Conservation (phyloP, 2,329 filamentous ascomycete genomes). For the Penicillium expansum region DNA sequence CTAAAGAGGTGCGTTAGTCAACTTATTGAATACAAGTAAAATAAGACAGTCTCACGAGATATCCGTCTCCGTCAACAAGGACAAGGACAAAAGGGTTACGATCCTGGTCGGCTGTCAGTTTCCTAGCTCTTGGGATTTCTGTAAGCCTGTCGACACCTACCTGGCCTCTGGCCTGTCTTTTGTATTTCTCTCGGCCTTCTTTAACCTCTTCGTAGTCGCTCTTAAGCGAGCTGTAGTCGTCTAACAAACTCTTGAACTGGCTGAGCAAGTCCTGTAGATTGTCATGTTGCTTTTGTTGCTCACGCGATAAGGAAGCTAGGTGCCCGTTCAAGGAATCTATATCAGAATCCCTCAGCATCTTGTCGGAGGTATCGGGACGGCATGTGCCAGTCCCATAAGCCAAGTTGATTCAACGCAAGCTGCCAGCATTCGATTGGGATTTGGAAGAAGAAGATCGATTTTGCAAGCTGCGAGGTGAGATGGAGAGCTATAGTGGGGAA, state of each 20-base stretch:
- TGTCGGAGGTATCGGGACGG: conserved; percentile 15
- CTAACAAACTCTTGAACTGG: conserved; percentile 48
- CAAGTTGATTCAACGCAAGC: neutral
- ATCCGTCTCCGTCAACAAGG: conserved; percentile 62
- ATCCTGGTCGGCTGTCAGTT: conserved; percentile 32
- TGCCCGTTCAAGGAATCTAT: conserved; percentile 25
- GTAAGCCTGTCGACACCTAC: conserved; percentile 22
- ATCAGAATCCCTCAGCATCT: conserved; percentile 26
- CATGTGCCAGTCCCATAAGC: conserved; percentile 21
- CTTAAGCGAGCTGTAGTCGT: conserved; percentile 55
- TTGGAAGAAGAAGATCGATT: neutral
- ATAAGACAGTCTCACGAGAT: conserved; percentile 35
- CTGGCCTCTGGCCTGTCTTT: conserved; percentile 50
- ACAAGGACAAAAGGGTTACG: conserved; percentile 60
- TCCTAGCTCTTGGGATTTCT: neutral
- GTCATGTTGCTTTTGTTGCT: conserved; percentile 32
- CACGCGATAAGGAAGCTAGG: conserved; percentile 17
- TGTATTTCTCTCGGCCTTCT: conserved; percentile 55
- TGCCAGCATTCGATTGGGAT: conserved; percentile 12
- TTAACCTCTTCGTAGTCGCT: conserved; percentile 59
- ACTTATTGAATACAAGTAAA: conserved; percentile 50
- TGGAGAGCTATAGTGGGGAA: conserved; percentile 11
- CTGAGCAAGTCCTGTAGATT: conserved; percentile 35
- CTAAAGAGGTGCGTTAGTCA: conserved; percentile 52
- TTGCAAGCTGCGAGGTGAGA: neutral